Evolutionary conservation across 2,329 filamentous ascomycete genomes (phyloP).

Genomic region (Aspergillus chevalieri): DNA sequence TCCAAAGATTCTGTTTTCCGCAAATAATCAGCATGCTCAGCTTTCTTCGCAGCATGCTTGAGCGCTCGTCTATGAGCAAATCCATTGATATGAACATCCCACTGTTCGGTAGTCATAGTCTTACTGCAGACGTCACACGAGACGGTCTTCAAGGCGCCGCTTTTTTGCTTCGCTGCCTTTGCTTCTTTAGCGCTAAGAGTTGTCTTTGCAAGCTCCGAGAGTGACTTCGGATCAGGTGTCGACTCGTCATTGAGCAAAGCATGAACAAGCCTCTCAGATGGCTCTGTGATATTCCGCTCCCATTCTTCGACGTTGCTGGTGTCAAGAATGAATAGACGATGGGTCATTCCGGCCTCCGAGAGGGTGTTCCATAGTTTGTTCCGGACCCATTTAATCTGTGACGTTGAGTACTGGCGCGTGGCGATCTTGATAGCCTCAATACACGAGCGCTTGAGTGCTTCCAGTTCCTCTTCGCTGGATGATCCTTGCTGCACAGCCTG

Average conservation of each 20-base stretch:
- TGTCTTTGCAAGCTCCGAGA: slow-evolving; percentile 54
- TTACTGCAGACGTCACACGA: slow-evolving; percentile 65
- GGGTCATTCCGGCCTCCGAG: slow-evolving; percentile 46
- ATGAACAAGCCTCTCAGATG: slow-evolving; percentile 57
- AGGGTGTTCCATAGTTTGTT: slow-evolving; percentile 71
- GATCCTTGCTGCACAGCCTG: slow-evolving; percentile 34
- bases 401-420: slow-evolving; percentile 80
- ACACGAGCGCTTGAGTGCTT: slow-evolving; percentile 51
- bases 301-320: slow-evolving; percentile 64
- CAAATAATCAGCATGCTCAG: slow-evolving; percentile 28
- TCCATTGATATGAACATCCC: slow-evolving; percentile 52
- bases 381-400: slow-evolving; percentile 81
- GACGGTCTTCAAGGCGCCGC: slow-evolving; percentile 46
- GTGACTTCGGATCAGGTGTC: slow-evolving; percentile 51
- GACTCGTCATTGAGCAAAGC: slow-evolving; percentile 56
- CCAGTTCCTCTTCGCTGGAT: slow-evolving; percentile 38
- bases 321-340: slow-evolving; percentile 71
- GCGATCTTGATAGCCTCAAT: slow-evolving; percentile 73
- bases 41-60: slow-evolving; percentile 33
- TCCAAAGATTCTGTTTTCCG: slow-evolving; percentile 13
- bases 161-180: slow-evolving; percentile 40
- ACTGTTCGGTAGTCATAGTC: slow-evolving; percentile 52
- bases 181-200: slow-evolving; percentile 53
- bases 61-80: slow-evolving; percentile 54
- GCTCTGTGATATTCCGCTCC: slow-evolving; percentile 56